Evolutionary conservation across 2,329 filamentous ascomycete genomes (phyloP).

Genomic region (Stenocarpella maydis): DNA sequence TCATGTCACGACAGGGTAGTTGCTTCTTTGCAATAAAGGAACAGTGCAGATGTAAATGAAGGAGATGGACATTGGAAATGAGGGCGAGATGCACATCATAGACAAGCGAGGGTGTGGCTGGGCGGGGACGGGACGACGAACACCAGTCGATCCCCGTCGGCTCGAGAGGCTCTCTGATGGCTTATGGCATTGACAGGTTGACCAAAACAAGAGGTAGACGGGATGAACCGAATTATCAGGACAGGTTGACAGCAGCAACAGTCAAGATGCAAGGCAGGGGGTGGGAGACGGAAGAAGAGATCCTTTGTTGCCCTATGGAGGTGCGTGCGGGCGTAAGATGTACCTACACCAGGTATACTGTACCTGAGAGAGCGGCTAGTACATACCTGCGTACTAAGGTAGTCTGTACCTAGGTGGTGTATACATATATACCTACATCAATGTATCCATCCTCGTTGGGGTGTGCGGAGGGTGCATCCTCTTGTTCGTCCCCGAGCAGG

Average conservation of each 20-base stretch:
- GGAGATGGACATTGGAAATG: constrained; percentile 7
- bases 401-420: too few species aligned
- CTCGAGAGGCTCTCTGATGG: not conserved
- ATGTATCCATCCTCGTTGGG: not conserved
- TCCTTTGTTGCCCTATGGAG: constrained; percentile 20
- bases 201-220: not conserved
- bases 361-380: not conserved
- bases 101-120: not conserved
- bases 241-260: too few species aligned
- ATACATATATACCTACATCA: too few species aligned
- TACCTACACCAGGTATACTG: not conserved
- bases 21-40: constrained; percentile 14
- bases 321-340: constrained; percentile 1
- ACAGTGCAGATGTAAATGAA: not conserved
- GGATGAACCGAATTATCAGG: not conserved
- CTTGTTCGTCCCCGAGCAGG: not conserved
- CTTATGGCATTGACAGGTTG: too few species aligned
- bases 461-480: not conserved
- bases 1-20: not conserved
- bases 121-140: not conserved
- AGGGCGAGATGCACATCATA: constrained; percentile 8
- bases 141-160: not conserved
- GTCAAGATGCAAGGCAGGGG: too few species aligned
- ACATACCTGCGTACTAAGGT: not conserved
- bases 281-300: too few species aligned